Base-by-base conservation (phyloP, 2,329 filamentous ascomycete species). In the Teratosphaeria nubilosa region DNA sequence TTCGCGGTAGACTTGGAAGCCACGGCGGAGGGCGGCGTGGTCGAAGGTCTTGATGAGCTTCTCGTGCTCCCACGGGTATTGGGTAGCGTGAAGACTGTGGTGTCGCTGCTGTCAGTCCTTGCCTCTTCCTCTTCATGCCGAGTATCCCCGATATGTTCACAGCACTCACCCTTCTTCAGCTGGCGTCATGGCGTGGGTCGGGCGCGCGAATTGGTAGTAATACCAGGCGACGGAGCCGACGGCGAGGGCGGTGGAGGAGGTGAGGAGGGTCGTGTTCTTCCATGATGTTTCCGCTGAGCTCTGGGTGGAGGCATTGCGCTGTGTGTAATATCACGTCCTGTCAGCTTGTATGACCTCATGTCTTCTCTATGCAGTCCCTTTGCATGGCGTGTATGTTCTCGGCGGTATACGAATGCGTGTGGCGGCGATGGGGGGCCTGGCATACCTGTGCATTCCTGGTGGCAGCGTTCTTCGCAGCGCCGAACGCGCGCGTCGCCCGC, bases 1-100 rank as follows among this genome's bases (percentile, higher is more conserved):
- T 80, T 99, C 94, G 69, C 87, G 90, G 83, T 99, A 99, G 74
- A 99, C 94, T 80, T 96, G 91, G 86, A 97, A 99, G 78, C 94
- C 94, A 81, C 94, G 91, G 76, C 94, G 94, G 67, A 99, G 91
- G 89, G 91, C 87, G 78, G 88, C 86, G 79, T 97, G 92, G 73
- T 99, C 94, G 75, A 92, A 99, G 68, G 94, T 96, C 84, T 95
- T 96, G 77, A 85, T 81, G 83, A 86, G 91, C 78, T 94, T 86
- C 73, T 85, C 74, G 78, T 99, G 94, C 71, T 94, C 91, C 94
- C 94, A 99, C 63, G 94, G 94, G 77, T 97, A 97, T 70, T 86
- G 78, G 63, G 91, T 88, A 66, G 94, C 76, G 77, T 99, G 94
- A 67, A 99, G 85, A 80, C 94, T 99, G 71, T 68, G 60, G 54